Conservation (phyloP, 83 land plant genomes). For the Picea abies region DNA sequence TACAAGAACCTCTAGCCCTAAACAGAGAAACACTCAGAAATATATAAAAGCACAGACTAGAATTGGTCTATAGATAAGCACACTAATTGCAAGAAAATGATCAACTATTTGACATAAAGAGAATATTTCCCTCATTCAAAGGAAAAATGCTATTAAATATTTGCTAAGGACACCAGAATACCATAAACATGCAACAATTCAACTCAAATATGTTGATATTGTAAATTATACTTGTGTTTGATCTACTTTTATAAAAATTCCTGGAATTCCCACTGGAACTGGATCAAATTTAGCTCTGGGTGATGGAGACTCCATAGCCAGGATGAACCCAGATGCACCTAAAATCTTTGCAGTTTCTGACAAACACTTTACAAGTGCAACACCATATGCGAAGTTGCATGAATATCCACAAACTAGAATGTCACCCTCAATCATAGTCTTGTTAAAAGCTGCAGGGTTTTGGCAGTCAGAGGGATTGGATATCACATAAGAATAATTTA, state of each 20-base stretch:
- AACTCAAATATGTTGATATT: background rate
- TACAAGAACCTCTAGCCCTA: slow-evolving; percentile 60
- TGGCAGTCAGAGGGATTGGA: slow-evolving; percentile 78
- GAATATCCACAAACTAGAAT: slow-evolving; percentile 90
- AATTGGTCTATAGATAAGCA: background rate
- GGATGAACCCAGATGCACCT: slow-evolving; percentile 79
- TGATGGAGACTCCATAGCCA: slow-evolving; percentile 68
- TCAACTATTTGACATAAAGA: background rate
- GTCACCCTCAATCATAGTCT: slow-evolving; percentile 64
- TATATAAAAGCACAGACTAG: background rate
- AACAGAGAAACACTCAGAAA: background rate
- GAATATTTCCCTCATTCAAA: background rate
- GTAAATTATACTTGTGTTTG: slow-evolving; percentile 63
- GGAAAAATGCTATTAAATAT: background rate
- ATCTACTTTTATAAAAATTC: slow-evolving; percentile 62
- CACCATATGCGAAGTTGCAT: slow-evolving; percentile 74
- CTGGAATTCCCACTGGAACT: slow-evolving; percentile 73
- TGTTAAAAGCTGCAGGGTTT: slow-evolving; percentile 68
- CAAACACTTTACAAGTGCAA: slow-evolving; percentile 64
- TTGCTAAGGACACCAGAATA: background rate
- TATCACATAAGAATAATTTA: slow-evolving; percentile 48
- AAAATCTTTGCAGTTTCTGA: slow-evolving; percentile 69
- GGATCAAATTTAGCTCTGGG: slow-evolving; percentile 89
- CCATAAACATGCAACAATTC: background rate
- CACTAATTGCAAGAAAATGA: background rate